Percentiles rank a stretch among this genome's conserved stretches.
phyloP scores from a whole-genome alignment of 257 asterid genomes.

The Solanum ossicruentum region DNA sequence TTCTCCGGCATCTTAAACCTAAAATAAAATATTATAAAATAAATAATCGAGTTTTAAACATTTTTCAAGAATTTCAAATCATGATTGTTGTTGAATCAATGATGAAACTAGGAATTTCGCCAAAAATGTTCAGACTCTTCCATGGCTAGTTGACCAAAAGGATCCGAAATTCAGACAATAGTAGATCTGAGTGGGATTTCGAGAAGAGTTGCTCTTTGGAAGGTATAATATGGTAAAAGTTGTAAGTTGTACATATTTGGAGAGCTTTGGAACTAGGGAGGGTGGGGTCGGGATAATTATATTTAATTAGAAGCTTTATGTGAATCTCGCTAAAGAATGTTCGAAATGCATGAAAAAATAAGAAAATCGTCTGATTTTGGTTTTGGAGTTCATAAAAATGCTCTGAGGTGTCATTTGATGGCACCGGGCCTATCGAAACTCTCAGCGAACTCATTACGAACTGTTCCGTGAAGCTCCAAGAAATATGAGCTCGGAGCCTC shows the following conservation, averaged over 20 bases:
- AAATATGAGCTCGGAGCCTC: too few relatives aligned
- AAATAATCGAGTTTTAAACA: neutral
- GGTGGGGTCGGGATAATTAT: too few relatives aligned
- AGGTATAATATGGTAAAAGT: too few relatives aligned
- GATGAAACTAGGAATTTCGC: neutral
- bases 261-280: too few relatives aligned
- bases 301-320: neutral
- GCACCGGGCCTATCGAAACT: too few relatives aligned
- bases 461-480: too few relatives aligned
- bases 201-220: neutral
- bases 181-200: neutral
- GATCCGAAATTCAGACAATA: neutral
- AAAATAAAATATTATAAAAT: neutral
- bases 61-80: neutral
- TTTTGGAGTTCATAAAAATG: too few relatives aligned
- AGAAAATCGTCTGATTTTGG: too few relatives aligned
- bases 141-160: neutral
- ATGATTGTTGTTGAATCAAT: neutral
- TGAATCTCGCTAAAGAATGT: neutral
- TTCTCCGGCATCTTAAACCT: constrained; percentile 11
- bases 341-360: neutral
- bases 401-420: too few relatives aligned
- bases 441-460: too few relatives aligned
- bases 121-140: neutral
- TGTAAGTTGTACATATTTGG: neutral